Conservation (phyloP, 139 green algal genomes). For the Picochlorum costavermella region DNA sequence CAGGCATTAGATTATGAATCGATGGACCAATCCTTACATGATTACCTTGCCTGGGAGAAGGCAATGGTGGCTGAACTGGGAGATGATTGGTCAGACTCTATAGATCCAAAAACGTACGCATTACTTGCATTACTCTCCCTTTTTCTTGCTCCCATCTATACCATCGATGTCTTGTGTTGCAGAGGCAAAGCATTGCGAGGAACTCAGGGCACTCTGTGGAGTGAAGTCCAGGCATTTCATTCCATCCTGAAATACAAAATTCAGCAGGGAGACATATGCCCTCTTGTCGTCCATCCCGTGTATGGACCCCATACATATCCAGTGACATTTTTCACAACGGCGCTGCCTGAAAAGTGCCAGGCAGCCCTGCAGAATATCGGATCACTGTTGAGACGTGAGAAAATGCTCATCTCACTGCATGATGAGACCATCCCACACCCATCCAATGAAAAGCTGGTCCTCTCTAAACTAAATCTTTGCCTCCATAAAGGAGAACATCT, state of each 20-base stretch:
- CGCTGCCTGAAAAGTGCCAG: conserved; percentile 16
- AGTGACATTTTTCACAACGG: conserved; percentile 42
- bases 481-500: conserved; percentile 1
- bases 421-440: conserved; percentile 9
- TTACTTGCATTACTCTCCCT: too few species aligned
- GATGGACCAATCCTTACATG: conserved; percentile 42
- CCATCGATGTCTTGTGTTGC: neutral
- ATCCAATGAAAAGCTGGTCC: neutral
- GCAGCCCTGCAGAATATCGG: neutral
- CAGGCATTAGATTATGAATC: conserved; percentile 14
- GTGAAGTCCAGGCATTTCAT: conserved; percentile 31
- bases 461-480: neutral
- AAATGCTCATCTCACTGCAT: conserved; percentile 10
- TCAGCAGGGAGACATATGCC: conserved; percentile 25
- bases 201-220: conserved; percentile 23
- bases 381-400: neutral
- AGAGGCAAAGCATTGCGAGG: conserved; percentile 18
- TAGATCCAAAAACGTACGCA: conserved; percentile 21
- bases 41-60: conserved; percentile 33
- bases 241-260: conserved; percentile 33
- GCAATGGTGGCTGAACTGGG: conserved; percentile 10
- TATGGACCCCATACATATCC: conserved; percentile 33
- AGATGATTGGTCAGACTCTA: conserved; percentile 18
- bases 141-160: too few species aligned
- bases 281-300: conserved; percentile 32